Evolutionary conservation across 306 rosid genomes (phyloP).

Genomic region (Trifolium pratense): DNA sequence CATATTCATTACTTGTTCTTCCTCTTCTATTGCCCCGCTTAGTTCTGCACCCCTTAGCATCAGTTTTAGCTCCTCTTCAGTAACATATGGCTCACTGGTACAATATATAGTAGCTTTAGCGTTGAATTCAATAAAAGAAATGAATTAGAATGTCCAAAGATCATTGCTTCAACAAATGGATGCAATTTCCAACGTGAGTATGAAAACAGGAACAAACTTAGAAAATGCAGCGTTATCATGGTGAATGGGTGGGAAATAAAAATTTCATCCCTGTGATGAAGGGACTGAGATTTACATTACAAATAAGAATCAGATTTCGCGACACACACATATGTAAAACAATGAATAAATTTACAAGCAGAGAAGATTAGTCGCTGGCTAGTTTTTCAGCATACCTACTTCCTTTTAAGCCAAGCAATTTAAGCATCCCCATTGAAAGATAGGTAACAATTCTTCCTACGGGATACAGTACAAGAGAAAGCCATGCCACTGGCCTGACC

Average conservation of each 20-base stretch:
- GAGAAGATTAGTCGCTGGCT: conserved; percentile 34
- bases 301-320: conserved; percentile 24
- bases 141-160: conserved; percentile 21
- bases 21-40: conserved; percentile 99
- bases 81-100: conserved; percentile 93
- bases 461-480: conserved; percentile 88
- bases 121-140: conserved; percentile 17
- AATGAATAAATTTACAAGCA: conserved; percentile 23
- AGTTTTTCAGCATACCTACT: conserved; percentile 66
- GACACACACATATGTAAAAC: conserved; percentile 20
- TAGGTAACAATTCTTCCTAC: conserved; percentile 92
- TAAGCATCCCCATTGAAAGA: conserved; percentile 97
- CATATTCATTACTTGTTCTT: conserved; percentile 83
- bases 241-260: not conserved
- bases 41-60: conserved; percentile 98
- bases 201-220: conserved; percentile 24
- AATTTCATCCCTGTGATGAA: conserved; percentile 29
- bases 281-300: conserved; percentile 25
- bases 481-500: conserved; percentile 99
- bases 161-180: conserved; percentile 35
- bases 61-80: conserved; percentile 95
- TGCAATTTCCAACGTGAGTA: conserved; percentile 16
- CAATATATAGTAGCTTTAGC: conserved; percentile 34
- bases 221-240: conserved; percentile 19
- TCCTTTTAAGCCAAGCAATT: conserved; percentile 95